Percentiles rank a stretch among this genome's conserved stretches.
phyloP scores from a whole-genome alignment of 352 stramenopile species.

The Globisporangium alternatum region DNA sequence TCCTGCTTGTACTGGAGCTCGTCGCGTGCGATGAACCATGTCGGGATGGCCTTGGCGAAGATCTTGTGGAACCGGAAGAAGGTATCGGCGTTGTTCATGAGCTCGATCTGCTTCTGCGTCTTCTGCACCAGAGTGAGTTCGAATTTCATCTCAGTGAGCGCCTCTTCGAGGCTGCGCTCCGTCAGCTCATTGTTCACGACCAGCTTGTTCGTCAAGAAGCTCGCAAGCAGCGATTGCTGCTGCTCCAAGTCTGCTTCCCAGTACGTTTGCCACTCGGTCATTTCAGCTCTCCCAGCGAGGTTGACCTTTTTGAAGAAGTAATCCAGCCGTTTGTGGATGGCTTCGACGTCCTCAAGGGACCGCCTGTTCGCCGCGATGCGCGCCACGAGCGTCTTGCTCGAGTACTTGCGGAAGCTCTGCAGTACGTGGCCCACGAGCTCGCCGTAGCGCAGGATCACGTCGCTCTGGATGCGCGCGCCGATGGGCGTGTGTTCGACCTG shows the following conservation, averaged over 20 bases:
- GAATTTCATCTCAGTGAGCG: conserved; percentile 12
- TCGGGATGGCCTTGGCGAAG: neutral
- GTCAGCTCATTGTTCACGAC: neutral
- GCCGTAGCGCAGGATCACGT: conserved; percentile 13
- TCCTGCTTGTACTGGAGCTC: conserved; percentile 8
- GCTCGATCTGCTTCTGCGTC: neutral
- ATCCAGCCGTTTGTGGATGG: conserved; percentile 5
- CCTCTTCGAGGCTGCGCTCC: conserved; percentile 1
- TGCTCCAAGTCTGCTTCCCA: conserved; percentile 1
- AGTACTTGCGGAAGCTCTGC: conserved; percentile 1
- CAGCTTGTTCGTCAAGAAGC: neutral
- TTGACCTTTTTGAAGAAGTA: conserved; percentile 10
- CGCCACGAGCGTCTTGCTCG: conserved; percentile 12
- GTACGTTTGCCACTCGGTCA: conserved; percentile 4
- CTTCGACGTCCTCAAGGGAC: neutral
- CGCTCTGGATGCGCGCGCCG: conserved; percentile 12
- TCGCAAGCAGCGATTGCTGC: neutral
- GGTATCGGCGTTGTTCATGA: neutral
- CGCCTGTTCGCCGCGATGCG: conserved; percentile 6
- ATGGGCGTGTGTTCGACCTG: conserved; percentile 14
- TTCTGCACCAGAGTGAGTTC: neutral
- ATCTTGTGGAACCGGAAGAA: conserved; percentile 1
- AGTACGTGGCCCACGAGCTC: conserved; percentile 11
- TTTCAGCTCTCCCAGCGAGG: neutral
- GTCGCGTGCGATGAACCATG: conserved; percentile 8